Conservation (phyloP, 495 filamentous ascomycete species). For the Sordaria brevicollis region DNA sequence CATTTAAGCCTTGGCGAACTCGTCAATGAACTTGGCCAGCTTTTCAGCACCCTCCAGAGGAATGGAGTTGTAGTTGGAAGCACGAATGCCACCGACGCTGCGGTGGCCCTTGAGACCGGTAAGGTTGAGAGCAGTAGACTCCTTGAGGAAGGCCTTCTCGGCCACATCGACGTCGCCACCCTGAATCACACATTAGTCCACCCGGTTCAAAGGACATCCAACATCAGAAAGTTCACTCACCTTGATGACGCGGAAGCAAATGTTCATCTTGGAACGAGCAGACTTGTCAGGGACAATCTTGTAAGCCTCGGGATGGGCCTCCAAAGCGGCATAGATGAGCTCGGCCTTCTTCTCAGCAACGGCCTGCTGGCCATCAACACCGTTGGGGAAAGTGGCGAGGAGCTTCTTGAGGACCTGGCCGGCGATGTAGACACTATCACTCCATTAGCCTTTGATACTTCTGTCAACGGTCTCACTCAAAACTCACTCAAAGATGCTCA, state of each 20-base stretch:
- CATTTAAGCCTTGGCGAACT: slow-evolving; percentile 37
- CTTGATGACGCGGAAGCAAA: slow-evolving; percentile 68
- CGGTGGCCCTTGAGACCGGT: slow-evolving; percentile 74
- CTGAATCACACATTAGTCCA: slow-evolving; percentile 7
- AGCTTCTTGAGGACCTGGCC: slow-evolving; percentile 69
- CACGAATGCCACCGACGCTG: slow-evolving; percentile 62
- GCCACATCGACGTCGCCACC: slow-evolving; percentile 46
- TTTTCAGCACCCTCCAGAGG: slow-evolving; percentile 46
- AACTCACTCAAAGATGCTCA: slow-evolving; percentile 75
- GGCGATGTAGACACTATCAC: slow-evolving; percentile 65
- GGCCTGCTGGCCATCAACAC: slow-evolving; percentile 61
- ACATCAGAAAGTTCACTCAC: slow-evolving; percentile 10
- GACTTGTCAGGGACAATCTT: slow-evolving; percentile 61
- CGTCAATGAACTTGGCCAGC: slow-evolving; percentile 45
- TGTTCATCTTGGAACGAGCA: slow-evolving; percentile 79
- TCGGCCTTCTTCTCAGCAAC: slow-evolving; percentile 61
- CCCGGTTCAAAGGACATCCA: background rate
- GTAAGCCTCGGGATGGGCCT: slow-evolving; percentile 59
- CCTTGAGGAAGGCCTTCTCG: slow-evolving; percentile 70
- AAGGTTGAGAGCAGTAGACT: slow-evolving; percentile 51
- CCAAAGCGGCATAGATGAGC: slow-evolving; percentile 63
- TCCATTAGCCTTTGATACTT: background rate
- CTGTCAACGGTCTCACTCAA: background rate
- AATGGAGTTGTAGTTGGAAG: slow-evolving; percentile 58
- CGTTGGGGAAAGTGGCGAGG: slow-evolving; percentile 47